Evolutionary conservation across 2,329 filamentous ascomycete species (phyloP).

Genomic region (Davidsoniella virescens): DNA sequence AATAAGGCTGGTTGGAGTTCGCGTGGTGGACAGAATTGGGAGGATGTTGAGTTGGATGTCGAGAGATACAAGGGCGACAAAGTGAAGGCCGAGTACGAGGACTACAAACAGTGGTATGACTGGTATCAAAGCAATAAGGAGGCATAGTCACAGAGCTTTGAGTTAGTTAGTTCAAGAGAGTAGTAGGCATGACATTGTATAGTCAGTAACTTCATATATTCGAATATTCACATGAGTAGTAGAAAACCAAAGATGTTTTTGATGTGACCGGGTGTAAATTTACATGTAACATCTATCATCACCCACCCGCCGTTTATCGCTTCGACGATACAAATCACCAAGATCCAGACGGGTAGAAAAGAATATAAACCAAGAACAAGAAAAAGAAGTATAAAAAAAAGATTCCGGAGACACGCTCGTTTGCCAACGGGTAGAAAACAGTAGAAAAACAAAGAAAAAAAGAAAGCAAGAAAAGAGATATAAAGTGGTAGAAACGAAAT

Average conservation of each 20-base stretch:
- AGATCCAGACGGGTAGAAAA: not conserved
- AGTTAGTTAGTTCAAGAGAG: too few species aligned
- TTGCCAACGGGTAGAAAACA: not conserved
- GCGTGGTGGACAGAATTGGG: constrained; percentile 65
- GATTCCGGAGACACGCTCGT: not conserved
- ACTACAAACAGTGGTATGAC: constrained; percentile 66
- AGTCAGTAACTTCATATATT: too few species aligned
- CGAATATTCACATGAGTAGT: too few species aligned
- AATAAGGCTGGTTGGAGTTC: constrained; percentile 72
- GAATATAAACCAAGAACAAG: not conserved
- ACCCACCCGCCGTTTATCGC: not conserved
- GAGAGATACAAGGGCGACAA: constrained; percentile 79
- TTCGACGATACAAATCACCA: not conserved
- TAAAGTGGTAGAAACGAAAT: not conserved
- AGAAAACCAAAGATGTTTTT: too few species aligned
- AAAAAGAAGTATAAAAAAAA: not conserved
- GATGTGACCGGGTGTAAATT: not conserved
- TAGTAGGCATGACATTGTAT: too few species aligned
- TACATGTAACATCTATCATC: constrained; percentile 12
- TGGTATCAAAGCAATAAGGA: constrained; percentile 38
- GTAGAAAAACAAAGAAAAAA: not conserved
- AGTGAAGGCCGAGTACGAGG: constrained; percentile 49
- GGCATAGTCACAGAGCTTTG: not conserved
- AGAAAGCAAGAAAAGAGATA: not conserved
- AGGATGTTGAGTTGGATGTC: constrained; percentile 60